Evolutionary conservation across 2,329 filamentous ascomycete genomes (phyloP).

Genomic region (Venturia asperata): DNA sequence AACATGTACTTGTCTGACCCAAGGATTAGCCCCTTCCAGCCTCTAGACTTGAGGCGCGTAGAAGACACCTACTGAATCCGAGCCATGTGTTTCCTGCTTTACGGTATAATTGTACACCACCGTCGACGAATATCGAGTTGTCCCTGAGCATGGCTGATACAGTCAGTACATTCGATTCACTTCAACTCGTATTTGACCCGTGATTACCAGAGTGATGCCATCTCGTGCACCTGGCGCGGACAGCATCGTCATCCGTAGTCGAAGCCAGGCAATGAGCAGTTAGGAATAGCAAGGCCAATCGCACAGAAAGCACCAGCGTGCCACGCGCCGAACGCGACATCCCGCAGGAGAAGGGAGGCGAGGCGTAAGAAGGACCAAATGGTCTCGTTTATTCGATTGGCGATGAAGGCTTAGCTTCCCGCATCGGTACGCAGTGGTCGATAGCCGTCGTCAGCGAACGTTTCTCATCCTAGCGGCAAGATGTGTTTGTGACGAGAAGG

Average conservation of each 20-base stretch:
- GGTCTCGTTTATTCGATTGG: neutral
- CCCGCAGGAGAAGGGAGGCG: neutral
- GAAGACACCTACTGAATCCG: conserved; percentile 16
- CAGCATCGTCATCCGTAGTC: neutral
- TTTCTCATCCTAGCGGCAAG: neutral
- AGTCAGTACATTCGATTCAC: neutral
- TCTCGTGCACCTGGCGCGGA: conserved; percentile 2
- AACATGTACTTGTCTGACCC: conserved; percentile 19
- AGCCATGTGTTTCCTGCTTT: conserved; percentile 12
- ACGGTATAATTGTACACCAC: conserved; percentile 17
- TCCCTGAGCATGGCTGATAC: conserved; percentile 18
- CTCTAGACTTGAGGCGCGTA: neutral
- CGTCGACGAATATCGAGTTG: conserved; percentile 17
- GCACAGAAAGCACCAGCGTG: neutral
- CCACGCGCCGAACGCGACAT: neutral
- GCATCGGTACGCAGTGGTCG: neutral
- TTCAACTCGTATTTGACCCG: neutral
- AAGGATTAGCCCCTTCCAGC: neutral
- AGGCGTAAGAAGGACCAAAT: neutral
- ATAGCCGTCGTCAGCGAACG: neutral
- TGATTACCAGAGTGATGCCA: conserved; percentile 6
- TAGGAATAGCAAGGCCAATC: neutral
- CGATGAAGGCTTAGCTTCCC: neutral
- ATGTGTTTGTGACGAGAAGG: neutral
- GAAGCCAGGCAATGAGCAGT: neutral